Evolutionary conservation across 257 asterid species (phyloP).

Genomic region (Solanum phureja): DNA sequence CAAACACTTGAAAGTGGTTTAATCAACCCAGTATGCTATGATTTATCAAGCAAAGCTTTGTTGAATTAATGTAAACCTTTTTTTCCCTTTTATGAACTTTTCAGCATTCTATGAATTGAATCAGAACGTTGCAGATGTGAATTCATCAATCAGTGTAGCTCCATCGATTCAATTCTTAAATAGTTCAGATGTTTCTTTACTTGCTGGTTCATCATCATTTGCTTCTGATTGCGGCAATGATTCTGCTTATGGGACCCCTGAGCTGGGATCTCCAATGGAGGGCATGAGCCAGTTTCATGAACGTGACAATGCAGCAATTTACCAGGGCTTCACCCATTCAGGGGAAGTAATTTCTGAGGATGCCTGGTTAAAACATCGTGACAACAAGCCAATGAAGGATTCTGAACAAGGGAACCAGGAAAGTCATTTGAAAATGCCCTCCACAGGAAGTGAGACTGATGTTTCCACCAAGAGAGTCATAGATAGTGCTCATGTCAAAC

Average conservation of each 20-base stretch:
- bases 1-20: background rate
- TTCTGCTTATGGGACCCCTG: conserved; percentile 31
- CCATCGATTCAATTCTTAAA: conserved; percentile 23
- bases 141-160: conserved; percentile 17
- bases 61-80: background rate
- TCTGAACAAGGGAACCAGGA: conserved; percentile 10
- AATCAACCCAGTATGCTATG: background rate
- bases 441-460: background rate
- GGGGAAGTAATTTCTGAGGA: conserved; percentile 13
- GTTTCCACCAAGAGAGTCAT: background rate
- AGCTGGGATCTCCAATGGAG: conserved; percentile 13
- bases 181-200: conserved; percentile 22
- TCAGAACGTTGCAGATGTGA: conserved; percentile 13
- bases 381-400: conserved; percentile 10
- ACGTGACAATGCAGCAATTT: conserved; percentile 11
- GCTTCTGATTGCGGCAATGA: conserved; percentile 21
- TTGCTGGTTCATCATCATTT: conserved; percentile 18
- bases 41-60: background rate
- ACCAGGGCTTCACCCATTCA: conserved; percentile 7
- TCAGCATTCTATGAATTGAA: conserved; percentile 50
- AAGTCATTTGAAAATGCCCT: background rate
- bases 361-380: conserved; percentile 10
- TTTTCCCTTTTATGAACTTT: background rate
- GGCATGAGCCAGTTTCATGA: conserved; percentile 7
- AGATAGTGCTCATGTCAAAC: background rate